These are phyloP conservation scores for Trypanosoma scelopori DNA, from an alignment of 208 protist species.

Conservation along the genomic window DNA sequence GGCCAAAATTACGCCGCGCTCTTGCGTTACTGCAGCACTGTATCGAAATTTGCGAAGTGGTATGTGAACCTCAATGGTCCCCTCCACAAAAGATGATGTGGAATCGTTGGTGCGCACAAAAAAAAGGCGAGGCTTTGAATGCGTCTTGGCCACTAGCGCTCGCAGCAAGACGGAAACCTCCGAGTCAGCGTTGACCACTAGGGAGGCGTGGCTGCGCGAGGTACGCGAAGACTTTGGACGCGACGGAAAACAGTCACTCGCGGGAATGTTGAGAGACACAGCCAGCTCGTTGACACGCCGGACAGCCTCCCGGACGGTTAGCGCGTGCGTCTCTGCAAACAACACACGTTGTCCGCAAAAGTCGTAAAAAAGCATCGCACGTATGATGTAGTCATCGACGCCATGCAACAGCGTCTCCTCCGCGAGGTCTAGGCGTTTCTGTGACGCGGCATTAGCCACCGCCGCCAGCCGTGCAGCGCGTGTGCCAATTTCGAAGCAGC, in stretches of 20 bases:
- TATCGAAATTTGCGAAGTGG: constrained; percentile 12
- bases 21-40: constrained; percentile 9
- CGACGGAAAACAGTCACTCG: constrained; percentile 17
- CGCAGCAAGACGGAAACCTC: constrained; percentile 22
- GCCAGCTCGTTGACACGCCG: constrained; percentile 35
- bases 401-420: constrained; percentile 8
- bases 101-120: constrained; percentile 21
- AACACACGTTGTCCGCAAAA: constrained; percentile 65
- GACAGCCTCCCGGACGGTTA: constrained; percentile 32
- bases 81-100: constrained; percentile 16
- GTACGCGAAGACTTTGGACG: neutral
- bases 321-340: constrained; percentile 73
- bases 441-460: neutral
- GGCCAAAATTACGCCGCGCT: constrained; percentile 21
- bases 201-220: neutral
- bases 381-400: constrained; percentile 38
- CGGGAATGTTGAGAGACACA: constrained; percentile 45
- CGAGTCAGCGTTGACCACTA: constrained; percentile 7
- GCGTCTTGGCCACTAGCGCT: constrained; percentile 11
- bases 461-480: constrained; percentile 14
- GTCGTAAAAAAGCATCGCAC: constrained; percentile 80
- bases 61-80: constrained; percentile 26
- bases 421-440: neutral
- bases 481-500: constrained; percentile 51
- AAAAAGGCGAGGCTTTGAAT: neutral